These are phyloP conservation scores for Mucor saturninus DNA, from an alignment of 371 early-diverging fungal species.

Conservation along the genomic window DNA sequence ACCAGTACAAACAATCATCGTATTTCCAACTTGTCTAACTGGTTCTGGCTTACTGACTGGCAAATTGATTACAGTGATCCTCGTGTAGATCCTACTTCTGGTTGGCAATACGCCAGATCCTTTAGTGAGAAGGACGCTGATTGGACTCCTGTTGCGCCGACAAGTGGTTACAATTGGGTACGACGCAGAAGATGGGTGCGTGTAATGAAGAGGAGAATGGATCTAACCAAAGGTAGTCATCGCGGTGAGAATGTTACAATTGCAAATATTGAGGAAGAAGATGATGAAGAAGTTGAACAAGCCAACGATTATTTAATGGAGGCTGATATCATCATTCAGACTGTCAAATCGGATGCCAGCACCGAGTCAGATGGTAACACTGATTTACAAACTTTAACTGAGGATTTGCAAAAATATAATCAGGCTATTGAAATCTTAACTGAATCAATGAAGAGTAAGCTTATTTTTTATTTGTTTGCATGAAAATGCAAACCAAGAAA, in stretches of 20 bases:
- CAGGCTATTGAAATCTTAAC: slow-evolving; percentile 10
- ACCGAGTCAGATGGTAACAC: slow-evolving; percentile 9
- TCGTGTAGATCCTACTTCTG: slow-evolving; percentile 62
- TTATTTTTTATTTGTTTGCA: background rate
- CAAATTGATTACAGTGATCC: slow-evolving; percentile 71
- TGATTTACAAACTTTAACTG: slow-evolving; percentile 2
- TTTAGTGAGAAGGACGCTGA: slow-evolving; percentile 54
- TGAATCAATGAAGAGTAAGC: slow-evolving; percentile 4
- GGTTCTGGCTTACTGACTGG: slow-evolving; percentile 91
- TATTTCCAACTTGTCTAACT: slow-evolving; percentile 41
- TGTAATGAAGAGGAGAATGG: slow-evolving; percentile 73
- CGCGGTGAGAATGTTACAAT: slow-evolving; percentile 17
- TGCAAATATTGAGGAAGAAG: slow-evolving; percentile 14
- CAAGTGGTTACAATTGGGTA: slow-evolving; percentile 67
- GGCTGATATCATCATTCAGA: slow-evolving; percentile 34
- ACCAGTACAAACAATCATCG: slow-evolving; percentile 17
- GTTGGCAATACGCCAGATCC: slow-evolving; percentile 74
- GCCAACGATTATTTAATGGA: slow-evolving; percentile 22
- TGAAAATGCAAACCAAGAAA: too few relatives aligned
- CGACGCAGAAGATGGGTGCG: slow-evolving; percentile 80
- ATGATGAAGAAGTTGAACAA: slow-evolving; percentile 3
- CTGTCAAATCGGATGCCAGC: slow-evolving; percentile 16
- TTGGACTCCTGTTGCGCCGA: slow-evolving; percentile 63
- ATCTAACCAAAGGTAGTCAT: slow-evolving; percentile 45
- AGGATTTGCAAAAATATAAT: slow-evolving; percentile 12